Conservation (phyloP, 148 eudicot genomes). For the Chenopodium album region DNA sequence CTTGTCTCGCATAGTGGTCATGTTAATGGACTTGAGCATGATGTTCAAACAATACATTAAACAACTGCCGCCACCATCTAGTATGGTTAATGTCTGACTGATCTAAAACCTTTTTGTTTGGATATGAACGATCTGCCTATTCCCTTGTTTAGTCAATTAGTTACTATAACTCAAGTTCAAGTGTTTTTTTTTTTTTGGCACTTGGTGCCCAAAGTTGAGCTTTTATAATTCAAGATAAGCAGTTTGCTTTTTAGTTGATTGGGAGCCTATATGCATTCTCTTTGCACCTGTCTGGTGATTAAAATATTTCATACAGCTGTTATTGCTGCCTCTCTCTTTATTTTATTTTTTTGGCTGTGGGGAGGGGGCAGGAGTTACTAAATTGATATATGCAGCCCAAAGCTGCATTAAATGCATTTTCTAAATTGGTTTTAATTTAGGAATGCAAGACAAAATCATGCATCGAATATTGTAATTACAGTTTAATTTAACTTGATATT, state of each 20-base stretch:
- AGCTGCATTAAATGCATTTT: too few relatives aligned
- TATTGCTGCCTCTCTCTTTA: neutral
- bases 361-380: too few relatives aligned
- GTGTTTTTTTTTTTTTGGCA: neutral
- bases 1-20: neutral
- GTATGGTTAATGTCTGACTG: neutral
- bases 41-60: neutral
- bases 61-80: neutral
- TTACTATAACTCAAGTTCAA: too few relatives aligned
- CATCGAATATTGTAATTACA: too few relatives aligned
- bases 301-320: neutral
- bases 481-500: too few relatives aligned
- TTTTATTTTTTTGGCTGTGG: neutral
- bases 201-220: neutral
- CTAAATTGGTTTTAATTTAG: too few relatives aligned
- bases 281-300: neutral
- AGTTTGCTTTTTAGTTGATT: neutral
- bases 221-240: neutral
- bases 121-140: neutral
- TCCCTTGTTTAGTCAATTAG: neutral
- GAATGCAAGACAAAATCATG: too few relatives aligned
- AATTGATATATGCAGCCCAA: too few relatives aligned
- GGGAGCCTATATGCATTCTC: neutral
- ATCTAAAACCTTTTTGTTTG: neutral
- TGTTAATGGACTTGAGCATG: neutral